Evolutionary conservation across 768 basidiomycete species (phyloP).

Genomic region (Pleurotus tuoliensis): DNA sequence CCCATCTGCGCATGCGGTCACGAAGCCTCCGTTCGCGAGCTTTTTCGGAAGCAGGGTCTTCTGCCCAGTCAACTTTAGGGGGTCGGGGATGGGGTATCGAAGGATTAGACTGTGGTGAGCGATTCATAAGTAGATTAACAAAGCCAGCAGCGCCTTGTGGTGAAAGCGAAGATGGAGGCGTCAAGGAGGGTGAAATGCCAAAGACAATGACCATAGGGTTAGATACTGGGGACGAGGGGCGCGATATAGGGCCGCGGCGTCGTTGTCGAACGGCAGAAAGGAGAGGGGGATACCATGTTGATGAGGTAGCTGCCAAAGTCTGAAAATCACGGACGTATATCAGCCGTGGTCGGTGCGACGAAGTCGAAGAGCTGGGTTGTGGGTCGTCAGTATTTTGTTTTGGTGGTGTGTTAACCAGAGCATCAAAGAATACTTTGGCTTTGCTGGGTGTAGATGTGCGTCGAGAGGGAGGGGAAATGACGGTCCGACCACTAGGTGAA

Average conservation of each 20-base stretch:
- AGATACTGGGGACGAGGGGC: conserved; percentile 53
- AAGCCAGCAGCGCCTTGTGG: conserved; percentile 25
- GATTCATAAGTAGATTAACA: conserved; percentile 43
- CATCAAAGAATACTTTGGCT: conserved; percentile 71
- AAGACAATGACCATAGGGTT: conserved; percentile 83
- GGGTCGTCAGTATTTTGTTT: conserved; percentile 14
- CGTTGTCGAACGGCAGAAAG: conserved; percentile 75
- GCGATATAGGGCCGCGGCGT: conserved; percentile 59
- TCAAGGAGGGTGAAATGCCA: conserved; percentile 79
- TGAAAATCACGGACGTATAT: conserved; percentile 83
- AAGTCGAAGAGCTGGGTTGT: conserved; percentile 20
- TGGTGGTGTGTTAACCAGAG: conserved; percentile 62
- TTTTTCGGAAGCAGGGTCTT: conserved; percentile 60
- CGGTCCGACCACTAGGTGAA: conserved; percentile 30
- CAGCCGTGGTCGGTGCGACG: conserved; percentile 54
- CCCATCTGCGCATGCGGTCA: conserved; percentile 72
- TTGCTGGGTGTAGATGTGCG: conserved; percentile 47
- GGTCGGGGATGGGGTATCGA: conserved; percentile 27
- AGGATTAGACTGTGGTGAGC: conserved; percentile 29
- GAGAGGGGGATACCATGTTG: conserved; percentile 79
- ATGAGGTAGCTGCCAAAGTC: conserved; percentile 66
- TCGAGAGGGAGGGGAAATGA: conserved; percentile 38
- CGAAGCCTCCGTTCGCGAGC: conserved; percentile 71
- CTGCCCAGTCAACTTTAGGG: conserved; percentile 54
- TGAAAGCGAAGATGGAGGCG: conserved; percentile 25